Evolutionary conservation across 1,139 yeast genomes (phyloP).

Genomic region (Suhomyces anneliseae): DNA sequence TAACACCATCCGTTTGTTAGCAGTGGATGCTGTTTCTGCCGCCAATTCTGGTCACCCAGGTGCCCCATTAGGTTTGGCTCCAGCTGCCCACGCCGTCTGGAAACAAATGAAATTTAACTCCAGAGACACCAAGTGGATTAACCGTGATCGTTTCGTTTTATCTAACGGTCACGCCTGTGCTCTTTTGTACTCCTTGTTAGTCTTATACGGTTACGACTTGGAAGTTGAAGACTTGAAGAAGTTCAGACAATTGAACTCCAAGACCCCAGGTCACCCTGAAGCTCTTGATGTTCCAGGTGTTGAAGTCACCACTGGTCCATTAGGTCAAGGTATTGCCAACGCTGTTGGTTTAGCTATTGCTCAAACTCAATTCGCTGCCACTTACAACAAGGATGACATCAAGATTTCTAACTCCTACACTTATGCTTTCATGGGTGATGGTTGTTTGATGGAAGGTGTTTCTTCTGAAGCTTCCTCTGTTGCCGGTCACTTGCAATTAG

Average conservation of each 20-base stretch:
- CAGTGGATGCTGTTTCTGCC: conserved; percentile 84
- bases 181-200: conserved; percentile 80
- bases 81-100: conserved; percentile 68
- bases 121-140: conserved; percentile 86
- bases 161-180: conserved; percentile 99
- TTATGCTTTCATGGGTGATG: conserved; percentile 90
- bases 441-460: conserved; percentile 99
- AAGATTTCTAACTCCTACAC: conserved; percentile 72
- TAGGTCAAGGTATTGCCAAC: conserved; percentile 97
- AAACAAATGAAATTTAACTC: conserved; percentile 86
- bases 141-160: conserved; percentile 92
- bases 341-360: conserved; percentile 98
- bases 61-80: conserved; percentile 98
- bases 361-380: conserved; percentile 88
- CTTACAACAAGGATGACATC: conserved; percentile 86
- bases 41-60: conserved; percentile 99
- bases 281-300: conserved; percentile 74
- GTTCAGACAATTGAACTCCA: conserved; percentile 89
- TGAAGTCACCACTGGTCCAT: conserved; percentile 98
- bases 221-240: conserved; percentile 83
- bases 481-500: conserved; percentile 95
- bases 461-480: conserved; percentile 91
- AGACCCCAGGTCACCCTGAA: conserved; percentile 98
- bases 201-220: conserved; percentile 81
- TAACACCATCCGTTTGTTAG: conserved; percentile 85